These are phyloP conservation scores for Dichomitus squalens DNA, from an alignment of 1,284 basidiomycete species.

Conservation along the genomic window DNA sequence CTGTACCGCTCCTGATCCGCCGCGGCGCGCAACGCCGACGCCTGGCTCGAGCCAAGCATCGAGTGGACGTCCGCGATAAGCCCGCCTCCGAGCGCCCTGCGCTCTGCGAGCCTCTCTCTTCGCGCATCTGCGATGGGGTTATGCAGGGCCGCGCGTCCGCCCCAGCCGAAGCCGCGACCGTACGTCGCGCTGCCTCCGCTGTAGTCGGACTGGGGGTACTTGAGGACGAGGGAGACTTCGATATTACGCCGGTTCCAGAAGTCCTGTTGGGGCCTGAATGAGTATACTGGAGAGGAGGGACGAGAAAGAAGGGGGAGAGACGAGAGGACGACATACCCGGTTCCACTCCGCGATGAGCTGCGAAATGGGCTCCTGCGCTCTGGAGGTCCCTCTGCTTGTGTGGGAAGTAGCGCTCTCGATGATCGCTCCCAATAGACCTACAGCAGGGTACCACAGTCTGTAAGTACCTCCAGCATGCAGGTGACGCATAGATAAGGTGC, in stretches of 20 bases:
- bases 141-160: not conserved
- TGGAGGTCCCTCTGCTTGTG: not conserved
- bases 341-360: not conserved
- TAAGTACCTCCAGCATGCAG: not conserved
- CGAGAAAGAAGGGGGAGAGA: too few species aligned
- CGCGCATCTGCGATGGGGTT: not conserved
- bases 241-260: slow-evolving; percentile 1
- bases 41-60: not conserved
- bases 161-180: not conserved
- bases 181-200: not conserved
- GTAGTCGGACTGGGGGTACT: not conserved
- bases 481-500: too few species aligned
- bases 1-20: not conserved
- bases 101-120: not conserved
- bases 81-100: not conserved
- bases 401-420: not conserved
- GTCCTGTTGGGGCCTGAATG: not conserved
- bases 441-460: too few species aligned
- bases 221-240: not conserved
- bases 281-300: not conserved
- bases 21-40: not conserved
- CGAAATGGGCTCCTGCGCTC: not conserved
- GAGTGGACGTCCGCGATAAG: not conserved
- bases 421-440: not conserved
- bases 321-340: not conserved